These are phyloP conservation scores for Penicillium parvum DNA, from an alignment of 495 filamentous ascomycete species.

Conservation along the genomic window DNA sequence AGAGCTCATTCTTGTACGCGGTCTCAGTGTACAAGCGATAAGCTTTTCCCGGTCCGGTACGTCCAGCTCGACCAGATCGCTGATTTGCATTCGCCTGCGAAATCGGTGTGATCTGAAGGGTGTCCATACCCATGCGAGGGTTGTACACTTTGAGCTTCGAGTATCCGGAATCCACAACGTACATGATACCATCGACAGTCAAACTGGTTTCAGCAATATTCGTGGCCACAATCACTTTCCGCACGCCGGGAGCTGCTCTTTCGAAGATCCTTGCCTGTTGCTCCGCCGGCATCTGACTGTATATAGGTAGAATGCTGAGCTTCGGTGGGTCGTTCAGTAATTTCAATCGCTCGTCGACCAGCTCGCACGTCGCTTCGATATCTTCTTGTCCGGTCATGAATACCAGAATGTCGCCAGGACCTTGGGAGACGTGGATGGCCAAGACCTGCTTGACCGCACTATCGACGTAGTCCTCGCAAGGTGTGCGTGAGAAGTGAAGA, in stretches of 20 bases:
- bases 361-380: conserved; percentile 93
- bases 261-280: conserved; percentile 98
- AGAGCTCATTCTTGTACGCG: conserved; percentile 94
- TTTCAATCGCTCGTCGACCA: conserved; percentile 84
- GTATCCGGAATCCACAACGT: conserved; percentile 93
- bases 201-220: conserved; percentile 98
- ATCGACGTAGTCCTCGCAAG: conserved; percentile 97
- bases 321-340: conserved; percentile 92
- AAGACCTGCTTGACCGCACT: conserved; percentile 94
- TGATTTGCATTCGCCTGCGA: conserved; percentile 95
- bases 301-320: conserved; percentile 93
- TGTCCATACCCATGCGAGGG: conserved; percentile 98
- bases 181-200: conserved; percentile 99
- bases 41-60: conserved; percentile 93
- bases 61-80: conserved; percentile 86
- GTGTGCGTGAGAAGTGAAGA: conserved; percentile 89
- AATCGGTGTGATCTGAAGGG: conserved; percentile 95
- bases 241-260: conserved; percentile 78
- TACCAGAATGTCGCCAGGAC: conserved; percentile 87
- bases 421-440: conserved; percentile 94
- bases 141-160: conserved; percentile 99
- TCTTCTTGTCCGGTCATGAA: conserved; percentile 99
- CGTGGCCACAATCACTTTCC: conserved; percentile 97
- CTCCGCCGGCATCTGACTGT: conserved; percentile 99
- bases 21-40: conserved; percentile 92